phyloP scores from a whole-genome alignment of 805 yeast species.

The Starmerella bombi region DNA sequence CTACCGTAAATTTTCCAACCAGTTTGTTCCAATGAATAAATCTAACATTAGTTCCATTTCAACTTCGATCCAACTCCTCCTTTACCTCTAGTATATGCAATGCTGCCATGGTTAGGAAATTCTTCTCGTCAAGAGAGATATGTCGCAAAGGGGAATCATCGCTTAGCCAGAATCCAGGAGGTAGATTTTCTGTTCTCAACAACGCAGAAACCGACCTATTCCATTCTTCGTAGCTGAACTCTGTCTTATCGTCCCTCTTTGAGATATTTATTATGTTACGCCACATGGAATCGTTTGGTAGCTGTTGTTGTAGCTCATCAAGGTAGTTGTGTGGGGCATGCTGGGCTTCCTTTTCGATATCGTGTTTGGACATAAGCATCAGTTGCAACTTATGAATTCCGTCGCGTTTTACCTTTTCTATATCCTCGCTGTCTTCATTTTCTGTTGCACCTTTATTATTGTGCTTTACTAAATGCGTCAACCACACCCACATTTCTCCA shows the following conservation, averaged over 20 bases:
- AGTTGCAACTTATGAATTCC: background rate
- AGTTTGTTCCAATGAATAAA: too few relatives aligned
- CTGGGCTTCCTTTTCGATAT: background rate
- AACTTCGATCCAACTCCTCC: too few relatives aligned
- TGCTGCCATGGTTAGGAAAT: conserved; percentile 3
- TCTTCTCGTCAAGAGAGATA: conserved; percentile 7
- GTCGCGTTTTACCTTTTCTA: background rate
- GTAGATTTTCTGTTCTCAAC: conserved; percentile 1
- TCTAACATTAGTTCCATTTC: too few relatives aligned
- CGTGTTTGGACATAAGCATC: background rate
- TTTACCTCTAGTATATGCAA: too few relatives aligned
- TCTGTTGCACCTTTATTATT: background rate
- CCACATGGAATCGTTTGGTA: background rate
- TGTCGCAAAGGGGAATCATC: conserved; percentile 17
- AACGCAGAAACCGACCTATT: conserved; percentile 1
- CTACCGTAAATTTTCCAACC: too few relatives aligned
- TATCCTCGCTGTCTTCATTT: background rate
- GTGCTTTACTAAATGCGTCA: background rate
- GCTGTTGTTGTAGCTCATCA: background rate
- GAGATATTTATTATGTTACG: background rate
- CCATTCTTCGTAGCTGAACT: conserved; percentile 12
- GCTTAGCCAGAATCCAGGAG: conserved; percentile 17
- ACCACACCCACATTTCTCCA: background rate
- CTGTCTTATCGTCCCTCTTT: background rate
- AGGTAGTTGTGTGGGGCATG: background rate